Evolutionary conservation across 805 yeast species (phyloP).

Genomic region (Starmerella powellii): DNA sequence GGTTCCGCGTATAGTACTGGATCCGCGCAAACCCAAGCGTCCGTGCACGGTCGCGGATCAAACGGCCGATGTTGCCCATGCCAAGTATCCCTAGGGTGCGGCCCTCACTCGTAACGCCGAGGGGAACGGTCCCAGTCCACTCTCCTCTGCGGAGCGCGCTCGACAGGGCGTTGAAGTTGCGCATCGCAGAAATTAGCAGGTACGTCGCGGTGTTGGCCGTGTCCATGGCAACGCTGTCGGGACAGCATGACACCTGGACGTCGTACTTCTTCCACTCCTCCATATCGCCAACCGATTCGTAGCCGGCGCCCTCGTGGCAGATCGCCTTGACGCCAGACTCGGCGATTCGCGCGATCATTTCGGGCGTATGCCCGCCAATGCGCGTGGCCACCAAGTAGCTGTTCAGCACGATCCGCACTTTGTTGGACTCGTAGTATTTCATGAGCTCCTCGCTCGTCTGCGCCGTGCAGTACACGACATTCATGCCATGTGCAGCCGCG

Average conservation of each 20-base stretch:
- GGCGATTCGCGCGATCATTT: slow-evolving; percentile 14
- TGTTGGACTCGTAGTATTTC: slow-evolving; percentile 5
- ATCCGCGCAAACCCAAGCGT: slow-evolving; percentile 41
- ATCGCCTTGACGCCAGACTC: slow-evolving; percentile 28
- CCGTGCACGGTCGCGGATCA: slow-evolving; percentile 38
- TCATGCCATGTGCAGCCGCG: slow-evolving; percentile 9
- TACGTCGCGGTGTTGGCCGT: slow-evolving; percentile 47
- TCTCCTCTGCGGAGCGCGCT: slow-evolving; percentile 34
- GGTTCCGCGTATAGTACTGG: slow-evolving; percentile 39
- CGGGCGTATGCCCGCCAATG: slow-evolving; percentile 17
- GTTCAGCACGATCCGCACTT: slow-evolving; percentile 15
- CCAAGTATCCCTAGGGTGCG: slow-evolving; percentile 46
- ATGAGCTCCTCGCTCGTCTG: slow-evolving; percentile 15
- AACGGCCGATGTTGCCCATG: slow-evolving; percentile 51
- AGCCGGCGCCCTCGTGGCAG: slow-evolving; percentile 46
- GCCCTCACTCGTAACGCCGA: slow-evolving; percentile 40
- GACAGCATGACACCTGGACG: slow-evolving; percentile 42
- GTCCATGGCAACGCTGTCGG: slow-evolving; percentile 39
- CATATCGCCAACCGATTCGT: slow-evolving; percentile 39
- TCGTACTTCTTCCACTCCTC: slow-evolving; percentile 32
- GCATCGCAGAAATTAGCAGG: slow-evolving; percentile 38
- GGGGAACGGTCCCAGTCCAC: slow-evolving; percentile 36
- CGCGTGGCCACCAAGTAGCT: slow-evolving; percentile 16
- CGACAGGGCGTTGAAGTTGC: slow-evolving; percentile 36
- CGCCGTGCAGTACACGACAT: slow-evolving; percentile 7